These are phyloP conservation scores for Podaxis rugospora DNA, from an alignment of 768 basidiomycete species.

Conservation along the genomic window DNA sequence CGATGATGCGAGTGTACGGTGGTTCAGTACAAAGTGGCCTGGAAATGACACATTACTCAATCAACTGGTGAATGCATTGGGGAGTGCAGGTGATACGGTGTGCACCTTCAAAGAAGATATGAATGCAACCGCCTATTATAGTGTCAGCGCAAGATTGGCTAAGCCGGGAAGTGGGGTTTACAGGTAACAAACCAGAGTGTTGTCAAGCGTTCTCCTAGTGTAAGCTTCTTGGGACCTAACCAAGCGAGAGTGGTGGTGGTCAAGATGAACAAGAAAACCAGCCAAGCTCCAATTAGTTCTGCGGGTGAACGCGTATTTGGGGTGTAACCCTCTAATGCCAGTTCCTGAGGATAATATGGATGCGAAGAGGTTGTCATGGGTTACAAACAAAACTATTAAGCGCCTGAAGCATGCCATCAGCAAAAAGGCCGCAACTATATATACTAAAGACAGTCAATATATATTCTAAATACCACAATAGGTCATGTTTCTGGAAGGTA, in stretches of 20 bases:
- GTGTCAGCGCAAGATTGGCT: background rate
- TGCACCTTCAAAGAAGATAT: slow-evolving; percentile 12
- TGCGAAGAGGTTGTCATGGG: background rate
- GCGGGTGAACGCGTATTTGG: slow-evolving; percentile 10
- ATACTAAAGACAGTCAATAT: too few relatives aligned
- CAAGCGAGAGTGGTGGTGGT: slow-evolving; percentile 1
- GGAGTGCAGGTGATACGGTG: too few relatives aligned
- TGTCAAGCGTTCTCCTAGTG: slow-evolving; percentile 5
- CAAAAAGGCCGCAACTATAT: too few relatives aligned
- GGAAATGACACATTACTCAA: background rate
- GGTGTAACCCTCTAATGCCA: background rate
- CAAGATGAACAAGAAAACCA: background rate
- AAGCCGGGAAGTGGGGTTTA: background rate
- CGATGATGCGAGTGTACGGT: slow-evolving; percentile 4
- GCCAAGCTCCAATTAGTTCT: slow-evolving; percentile 10
- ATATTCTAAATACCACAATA: too few relatives aligned
- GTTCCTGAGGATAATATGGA: slow-evolving; percentile 10
- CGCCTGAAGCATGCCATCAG: background rate
- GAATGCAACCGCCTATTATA: slow-evolving; percentile 11
- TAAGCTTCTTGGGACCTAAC: slow-evolving; percentile 8
- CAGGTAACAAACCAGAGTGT: slow-evolving; percentile 12
- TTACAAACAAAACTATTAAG: background rate
- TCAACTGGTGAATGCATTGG: background rate
- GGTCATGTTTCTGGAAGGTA: too few relatives aligned
- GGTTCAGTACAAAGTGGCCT: slow-evolving; percentile 13